phyloP scores from a whole-genome alignment of 768 basidiomycete genomes.

The Chalciporus sphaerocephalus region DNA sequence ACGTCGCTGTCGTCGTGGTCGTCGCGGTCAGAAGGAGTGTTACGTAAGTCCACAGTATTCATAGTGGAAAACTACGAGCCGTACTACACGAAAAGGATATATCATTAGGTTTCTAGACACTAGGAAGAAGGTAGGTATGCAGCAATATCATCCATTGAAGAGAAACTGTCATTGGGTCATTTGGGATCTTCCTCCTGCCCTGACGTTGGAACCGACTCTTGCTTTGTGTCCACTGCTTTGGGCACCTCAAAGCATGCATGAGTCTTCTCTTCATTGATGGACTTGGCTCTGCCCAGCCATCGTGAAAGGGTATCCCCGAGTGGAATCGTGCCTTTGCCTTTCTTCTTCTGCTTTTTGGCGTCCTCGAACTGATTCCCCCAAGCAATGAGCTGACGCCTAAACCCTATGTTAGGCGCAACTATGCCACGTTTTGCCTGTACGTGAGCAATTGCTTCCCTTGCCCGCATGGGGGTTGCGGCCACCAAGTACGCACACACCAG shows the following conservation, averaged over 20 bases:
- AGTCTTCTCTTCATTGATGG: neutral
- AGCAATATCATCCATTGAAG: neutral
- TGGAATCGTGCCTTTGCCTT: slow-evolving; percentile 1
- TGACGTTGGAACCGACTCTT: neutral
- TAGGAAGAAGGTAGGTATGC: neutral
- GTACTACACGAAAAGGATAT: too few species aligned
- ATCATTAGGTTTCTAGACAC: too few species aligned
- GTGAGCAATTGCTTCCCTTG: slow-evolving; percentile 50
- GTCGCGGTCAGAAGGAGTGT: slow-evolving; percentile 1
- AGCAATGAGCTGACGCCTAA: slow-evolving; percentile 50
- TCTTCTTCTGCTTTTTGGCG: slow-evolving; percentile 19
- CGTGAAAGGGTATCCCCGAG: slow-evolving; percentile 12
- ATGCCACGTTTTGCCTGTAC: slow-evolving; percentile 55
- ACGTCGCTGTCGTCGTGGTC: slow-evolving; percentile 5
- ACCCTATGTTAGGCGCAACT: slow-evolving; percentile 63
- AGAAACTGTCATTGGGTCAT: neutral
- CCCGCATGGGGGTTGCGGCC: slow-evolving; percentile 46
- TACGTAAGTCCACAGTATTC: slow-evolving; percentile 20
- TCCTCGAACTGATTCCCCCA: slow-evolving; percentile 34
- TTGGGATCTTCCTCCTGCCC: neutral
- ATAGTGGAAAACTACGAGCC: too few species aligned
- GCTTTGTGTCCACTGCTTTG: neutral
- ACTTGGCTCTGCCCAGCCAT: slow-evolving; percentile 13
- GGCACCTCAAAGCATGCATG: neutral
- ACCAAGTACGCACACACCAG: slow-evolving; percentile 72